Base-by-base conservation (phyloP, 805 yeast species). In the Schwanniomyces sp. region DNA sequence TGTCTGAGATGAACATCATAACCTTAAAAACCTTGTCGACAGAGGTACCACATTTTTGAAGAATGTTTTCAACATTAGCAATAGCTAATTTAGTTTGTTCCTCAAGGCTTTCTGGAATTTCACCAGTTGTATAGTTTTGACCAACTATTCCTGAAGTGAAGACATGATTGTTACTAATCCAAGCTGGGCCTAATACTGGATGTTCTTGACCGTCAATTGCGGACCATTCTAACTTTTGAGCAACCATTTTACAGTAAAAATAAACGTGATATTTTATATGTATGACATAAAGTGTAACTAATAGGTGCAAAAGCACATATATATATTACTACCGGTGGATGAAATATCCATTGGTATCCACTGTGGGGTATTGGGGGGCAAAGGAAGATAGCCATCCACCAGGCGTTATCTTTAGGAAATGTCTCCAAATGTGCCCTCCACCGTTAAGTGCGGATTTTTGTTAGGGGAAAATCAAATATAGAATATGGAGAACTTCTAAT, bases 121-220 rank as follows among this genome's bases (percentile, higher is more conserved):
- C 59, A 12, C 79, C 79, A 10, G 70, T 64, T 29, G 63, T 60
- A 28, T 63, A 61, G 49, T 74, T 72, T 26, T 59, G 59, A 17
- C 82, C 82, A 12, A 74, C 65, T 38, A 67, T 62, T 1, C 82
- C 84, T n/a, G 81, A 74, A 8, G 81, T 72, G 63, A 71, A 77
- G 17, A 79, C 63, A 41, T 57, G 58, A 1, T 62, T 62, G 46
- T 61, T 61, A 41, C 54, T 54, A 10, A 49, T 58, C 61, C 59
- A 62, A 21, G 67, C 67, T 12, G 66, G 67, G n/a, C 57, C 63
- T 39, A 62, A 52, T 16, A 59, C 63, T 17, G 67, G 67, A 38
- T 62, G 66, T 50, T 67, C 71, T 43, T 52, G 53, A n/a, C 64
- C 66, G 28, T 55, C 63, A 46, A 62, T 56, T 17, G 66, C 59